Evolutionary conservation across 495 filamentous ascomycete species (phyloP).

Genomic region (Viridothelium virens): DNA sequence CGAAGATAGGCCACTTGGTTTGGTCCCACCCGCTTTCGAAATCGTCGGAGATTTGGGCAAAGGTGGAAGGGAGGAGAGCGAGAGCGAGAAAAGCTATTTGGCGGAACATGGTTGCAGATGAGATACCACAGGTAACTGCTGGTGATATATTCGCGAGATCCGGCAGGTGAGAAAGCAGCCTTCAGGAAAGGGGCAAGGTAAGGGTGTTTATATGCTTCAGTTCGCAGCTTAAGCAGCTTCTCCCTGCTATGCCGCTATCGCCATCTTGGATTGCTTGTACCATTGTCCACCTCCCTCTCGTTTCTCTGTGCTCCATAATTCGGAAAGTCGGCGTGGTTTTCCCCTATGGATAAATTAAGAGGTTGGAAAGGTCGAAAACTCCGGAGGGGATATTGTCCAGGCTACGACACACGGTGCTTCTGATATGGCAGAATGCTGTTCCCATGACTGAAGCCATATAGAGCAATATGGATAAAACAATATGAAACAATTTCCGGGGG

Average conservation of each 20-base stretch:
- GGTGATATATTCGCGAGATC: slow-evolving; percentile 12
- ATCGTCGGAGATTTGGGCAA: slow-evolving; percentile 45
- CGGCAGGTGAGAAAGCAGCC: slow-evolving; percentile 11
- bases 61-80: slow-evolving; percentile 39
- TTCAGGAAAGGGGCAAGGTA: slow-evolving; percentile 16
- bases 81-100: slow-evolving; percentile 41
- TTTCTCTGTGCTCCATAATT: slow-evolving; percentile 10
- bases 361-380: not conserved
- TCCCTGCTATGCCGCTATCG: slow-evolving; percentile 14
- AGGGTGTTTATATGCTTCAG: slow-evolving; percentile 30
- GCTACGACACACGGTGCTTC: not conserved
- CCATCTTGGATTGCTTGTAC: slow-evolving; percentile 12
- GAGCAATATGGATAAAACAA: slow-evolving; percentile 10
- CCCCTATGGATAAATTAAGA: slow-evolving; percentile 21
- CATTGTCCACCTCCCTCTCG: slow-evolving; percentile 9
- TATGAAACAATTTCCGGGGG: slow-evolving; percentile 8
- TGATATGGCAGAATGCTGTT: not conserved
- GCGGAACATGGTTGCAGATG: slow-evolving; percentile 39
- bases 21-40: slow-evolving; percentile 50
- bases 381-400: not conserved
- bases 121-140: slow-evolving; percentile 17
- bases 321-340: slow-evolving; percentile 6
- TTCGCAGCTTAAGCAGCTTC: slow-evolving; percentile 17
- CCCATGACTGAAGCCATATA: slow-evolving; percentile 1
- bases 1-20: slow-evolving; percentile 48